These are phyloP conservation scores for Tricladium varicosporioides DNA, from an alignment of 2,329 filamentous ascomycete genomes.

Conservation along the genomic window DNA sequence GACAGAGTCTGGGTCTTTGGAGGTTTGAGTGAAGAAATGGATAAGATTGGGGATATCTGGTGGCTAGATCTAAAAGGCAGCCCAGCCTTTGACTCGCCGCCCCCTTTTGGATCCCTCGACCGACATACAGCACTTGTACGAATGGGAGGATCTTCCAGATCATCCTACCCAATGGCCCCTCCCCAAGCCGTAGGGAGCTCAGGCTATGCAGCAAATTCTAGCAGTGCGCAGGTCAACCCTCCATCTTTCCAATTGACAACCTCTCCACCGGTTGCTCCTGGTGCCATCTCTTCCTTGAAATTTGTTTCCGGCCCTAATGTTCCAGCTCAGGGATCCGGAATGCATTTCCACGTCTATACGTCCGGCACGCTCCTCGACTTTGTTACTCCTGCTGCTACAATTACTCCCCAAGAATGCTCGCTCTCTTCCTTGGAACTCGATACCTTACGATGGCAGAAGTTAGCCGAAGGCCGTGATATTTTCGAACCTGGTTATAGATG, in stretches of 20 bases:
- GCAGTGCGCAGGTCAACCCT: constrained; percentile 64
- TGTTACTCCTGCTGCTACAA: constrained; percentile 86
- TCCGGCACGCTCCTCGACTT: constrained; percentile 92
- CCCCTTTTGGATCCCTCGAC: constrained; percentile 54
- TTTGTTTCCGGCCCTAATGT: constrained; percentile 86
- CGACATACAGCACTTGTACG: constrained; percentile 32
- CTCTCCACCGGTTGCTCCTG: constrained; percentile 83
- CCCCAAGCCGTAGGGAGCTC: constrained; percentile 55
- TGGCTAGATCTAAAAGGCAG: constrained; percentile 94
- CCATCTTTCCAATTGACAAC: constrained; percentile 64
- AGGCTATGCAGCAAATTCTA: constrained; percentile 66
- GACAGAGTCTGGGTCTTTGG: constrained; percentile 96
- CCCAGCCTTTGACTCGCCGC: constrained; percentile 75
- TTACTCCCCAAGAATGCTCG: constrained; percentile 83
- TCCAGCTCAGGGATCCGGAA: constrained; percentile 84
- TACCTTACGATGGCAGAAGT: constrained; percentile 86
- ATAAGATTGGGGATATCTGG: constrained; percentile 93
- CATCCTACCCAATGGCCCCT: constrained; percentile 49
- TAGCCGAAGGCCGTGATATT: constrained; percentile 91
- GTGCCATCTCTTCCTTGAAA: constrained; percentile 83
- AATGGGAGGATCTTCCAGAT: constrained; percentile 49
- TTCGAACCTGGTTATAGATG: constrained; percentile 91
- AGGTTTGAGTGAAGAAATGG: constrained; percentile 92
- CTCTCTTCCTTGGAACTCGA: constrained; percentile 85
- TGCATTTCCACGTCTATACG: constrained; percentile 93